These are phyloP conservation scores for Cornus controversa DNA, from an alignment of 148 eudicot species.

Conservation along the genomic window DNA sequence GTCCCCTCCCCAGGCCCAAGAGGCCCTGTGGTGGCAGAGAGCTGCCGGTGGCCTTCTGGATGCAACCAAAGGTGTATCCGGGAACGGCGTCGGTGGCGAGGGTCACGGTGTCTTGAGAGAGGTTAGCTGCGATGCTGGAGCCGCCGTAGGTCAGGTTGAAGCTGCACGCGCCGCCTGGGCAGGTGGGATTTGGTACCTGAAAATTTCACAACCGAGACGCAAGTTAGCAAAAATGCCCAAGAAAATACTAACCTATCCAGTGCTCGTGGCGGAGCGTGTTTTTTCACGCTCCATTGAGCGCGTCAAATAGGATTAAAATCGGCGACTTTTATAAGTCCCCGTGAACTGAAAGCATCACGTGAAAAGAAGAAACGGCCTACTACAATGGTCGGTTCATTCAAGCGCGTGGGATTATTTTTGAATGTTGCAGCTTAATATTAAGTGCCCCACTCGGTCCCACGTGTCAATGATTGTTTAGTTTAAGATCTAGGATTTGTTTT, in stretches of 20 bases:
- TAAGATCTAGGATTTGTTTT: too few relatives aligned
- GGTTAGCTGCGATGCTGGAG: slow-evolving; percentile 53
- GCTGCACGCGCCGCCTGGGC: slow-evolving; percentile 46
- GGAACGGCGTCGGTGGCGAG: slow-evolving; percentile 65
- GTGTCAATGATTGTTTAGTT: too few relatives aligned
- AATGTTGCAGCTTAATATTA: too few relatives aligned
- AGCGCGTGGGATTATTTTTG: too few relatives aligned
- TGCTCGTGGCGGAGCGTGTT: background rate
- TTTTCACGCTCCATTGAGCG: background rate
- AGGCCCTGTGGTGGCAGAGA: slow-evolving; percentile 75
- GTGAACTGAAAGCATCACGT: background rate
- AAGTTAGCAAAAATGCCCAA: background rate
- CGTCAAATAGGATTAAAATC: background rate
- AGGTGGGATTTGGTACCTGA: slow-evolving; percentile 58
- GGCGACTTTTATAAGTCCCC: background rate
- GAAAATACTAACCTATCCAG: background rate
- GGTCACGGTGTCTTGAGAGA: slow-evolving; percentile 65
- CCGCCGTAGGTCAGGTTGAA: slow-evolving; percentile 75
- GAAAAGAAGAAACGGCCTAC: too few relatives aligned
- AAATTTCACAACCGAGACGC: background rate
- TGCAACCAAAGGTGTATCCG: slow-evolving; percentile 68
- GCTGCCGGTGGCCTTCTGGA: slow-evolving; percentile 49
- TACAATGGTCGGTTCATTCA: too few relatives aligned
- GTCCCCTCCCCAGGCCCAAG: slow-evolving; percentile 82
- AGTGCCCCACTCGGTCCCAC: too few relatives aligned